These are phyloP conservation scores for Talaromyces sp. DNA, from an alignment of 2,329 filamentous ascomycete species.

Conservation along the genomic window DNA sequence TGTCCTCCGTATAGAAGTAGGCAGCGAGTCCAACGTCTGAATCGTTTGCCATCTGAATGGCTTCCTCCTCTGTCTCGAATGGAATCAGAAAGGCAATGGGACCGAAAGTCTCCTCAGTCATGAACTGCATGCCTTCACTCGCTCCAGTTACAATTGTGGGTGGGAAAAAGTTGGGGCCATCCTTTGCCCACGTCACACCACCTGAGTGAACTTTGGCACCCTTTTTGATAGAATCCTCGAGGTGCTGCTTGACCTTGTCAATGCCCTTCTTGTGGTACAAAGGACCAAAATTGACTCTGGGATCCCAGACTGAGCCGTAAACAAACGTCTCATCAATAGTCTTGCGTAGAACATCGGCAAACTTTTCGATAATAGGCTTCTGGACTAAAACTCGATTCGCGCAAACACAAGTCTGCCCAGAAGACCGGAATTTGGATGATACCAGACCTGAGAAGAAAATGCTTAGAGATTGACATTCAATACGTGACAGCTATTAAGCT, in stretches of 20 bases:
- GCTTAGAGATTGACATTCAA: too few species aligned
- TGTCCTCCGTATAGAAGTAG: conserved; percentile 75
- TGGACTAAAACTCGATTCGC: conserved; percentile 2
- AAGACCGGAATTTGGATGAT: conserved; percentile 45
- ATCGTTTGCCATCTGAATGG: conserved; percentile 73
- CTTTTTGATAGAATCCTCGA: conserved; percentile 70
- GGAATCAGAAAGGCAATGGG: conserved; percentile 84
- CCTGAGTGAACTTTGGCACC: conserved; percentile 70
- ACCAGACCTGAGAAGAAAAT: neutral
- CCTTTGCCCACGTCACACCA: too few species aligned
- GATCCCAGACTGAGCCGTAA: conserved; percentile 46
- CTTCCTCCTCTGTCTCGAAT: conserved; percentile 84
- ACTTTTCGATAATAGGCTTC: too few species aligned
- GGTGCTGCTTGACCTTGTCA: conserved; percentile 71
- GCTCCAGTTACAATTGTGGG: conserved; percentile 85
- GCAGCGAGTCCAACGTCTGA: conserved; percentile 83
- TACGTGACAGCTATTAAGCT: too few species aligned
- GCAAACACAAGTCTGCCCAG: conserved; percentile 7
- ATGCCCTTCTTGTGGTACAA: conserved; percentile 72
- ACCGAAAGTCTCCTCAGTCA: conserved; percentile 88
- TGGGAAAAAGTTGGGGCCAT: conserved; percentile 77
- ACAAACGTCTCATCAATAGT: too few species aligned
- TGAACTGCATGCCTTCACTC: conserved; percentile 76
- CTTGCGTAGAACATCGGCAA: too few species aligned
- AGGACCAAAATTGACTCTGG: too few species aligned